These are phyloP conservation scores for Fonsecaea monophora DNA, from an alignment of 2,329 filamentous ascomycete species.

Conservation along the genomic window DNA sequence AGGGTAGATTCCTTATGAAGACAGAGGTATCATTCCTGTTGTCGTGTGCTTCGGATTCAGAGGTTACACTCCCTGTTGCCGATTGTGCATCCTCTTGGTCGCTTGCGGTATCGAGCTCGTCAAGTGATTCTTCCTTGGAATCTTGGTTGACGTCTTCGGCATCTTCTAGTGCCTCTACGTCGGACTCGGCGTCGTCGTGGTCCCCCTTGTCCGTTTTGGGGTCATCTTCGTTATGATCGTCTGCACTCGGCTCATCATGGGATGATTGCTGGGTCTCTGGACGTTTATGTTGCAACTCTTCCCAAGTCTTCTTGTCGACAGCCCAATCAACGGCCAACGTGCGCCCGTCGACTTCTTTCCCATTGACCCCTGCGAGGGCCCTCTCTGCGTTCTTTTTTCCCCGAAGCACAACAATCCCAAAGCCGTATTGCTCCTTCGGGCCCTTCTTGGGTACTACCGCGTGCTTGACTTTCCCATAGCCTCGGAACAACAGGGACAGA, in stretches of 20 bases:
- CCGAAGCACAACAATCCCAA: constrained; percentile 89
- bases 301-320: constrained; percentile 87
- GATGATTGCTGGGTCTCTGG: constrained; percentile 44
- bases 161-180: constrained; percentile 32
- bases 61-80: constrained; percentile 44
- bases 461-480: constrained; percentile 90
- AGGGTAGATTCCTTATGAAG: constrained; percentile 94
- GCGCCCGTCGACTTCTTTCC: constrained; percentile 85
- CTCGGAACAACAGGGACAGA: constrained; percentile 77
- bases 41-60: constrained; percentile 55
- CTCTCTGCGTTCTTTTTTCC: constrained; percentile 90
- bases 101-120: constrained; percentile 48
- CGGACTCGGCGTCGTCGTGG: constrained; percentile 43
- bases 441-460: constrained; percentile 77
- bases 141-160: constrained; percentile 49
- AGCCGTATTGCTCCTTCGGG: constrained; percentile 73
- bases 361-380: constrained; percentile 83
- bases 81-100: constrained; percentile 55
- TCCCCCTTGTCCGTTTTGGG: constrained; percentile 52
- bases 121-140: constrained; percentile 52
- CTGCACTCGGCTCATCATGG: constrained; percentile 43
- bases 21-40: constrained; percentile 64
- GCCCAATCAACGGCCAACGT: constrained; percentile 95
- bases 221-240: not conserved
- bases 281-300: constrained; percentile 62